Base-by-base conservation (phyloP, 306 rosid genomes). In the Rubus idaeus region DNA sequence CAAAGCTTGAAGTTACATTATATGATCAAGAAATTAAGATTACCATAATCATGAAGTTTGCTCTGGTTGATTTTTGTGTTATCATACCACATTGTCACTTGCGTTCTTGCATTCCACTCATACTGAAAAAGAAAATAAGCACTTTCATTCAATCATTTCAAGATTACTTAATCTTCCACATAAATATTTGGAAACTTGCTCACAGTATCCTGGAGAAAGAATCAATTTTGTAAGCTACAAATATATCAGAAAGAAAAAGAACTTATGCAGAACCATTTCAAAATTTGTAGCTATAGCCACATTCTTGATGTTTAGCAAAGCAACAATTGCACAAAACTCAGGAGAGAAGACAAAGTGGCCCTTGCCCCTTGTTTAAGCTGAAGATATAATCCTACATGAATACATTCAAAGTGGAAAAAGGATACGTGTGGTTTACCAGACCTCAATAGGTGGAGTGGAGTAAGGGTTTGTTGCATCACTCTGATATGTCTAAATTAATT, bases 101-200 rank as follows among this genome's bases (percentile, higher is more conserved):
- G 98, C 0, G 97, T 92, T 81, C 96, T 92, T 65, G 97, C 98
- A 80, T 95, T 95, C 98, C 98, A 95, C 86, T 95, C 97, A 44
- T 95, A 88, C 97, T 95, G 90, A 21, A 64, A 55, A 50, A 78
- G 65, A 78, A 71, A 77, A 63, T 12, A 45, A 23, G 51, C 42
- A 66, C 16, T 18, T 53, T 55, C 10, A 71, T 2, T 4, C 6
- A 55, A 63, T 39, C 47, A 62, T 21, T 30, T 77, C 20, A 8
- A 12, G 13, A 46, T 56, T 17, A 35, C 40, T 21, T 74, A 63
- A 49, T 23, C 30, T 77, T 23, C 47, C 12, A 41, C 30, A 65
- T 41, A 40, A 18, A 42, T 40, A 17, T 21, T 40, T 45, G 41
- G 9, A 5, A 37, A 63, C 20, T 60, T n/a, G 30, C 62, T 56